Evolutionary conservation across 306 rosid species (phyloP).

Genomic region (apple (Malus domestica)): DNA sequence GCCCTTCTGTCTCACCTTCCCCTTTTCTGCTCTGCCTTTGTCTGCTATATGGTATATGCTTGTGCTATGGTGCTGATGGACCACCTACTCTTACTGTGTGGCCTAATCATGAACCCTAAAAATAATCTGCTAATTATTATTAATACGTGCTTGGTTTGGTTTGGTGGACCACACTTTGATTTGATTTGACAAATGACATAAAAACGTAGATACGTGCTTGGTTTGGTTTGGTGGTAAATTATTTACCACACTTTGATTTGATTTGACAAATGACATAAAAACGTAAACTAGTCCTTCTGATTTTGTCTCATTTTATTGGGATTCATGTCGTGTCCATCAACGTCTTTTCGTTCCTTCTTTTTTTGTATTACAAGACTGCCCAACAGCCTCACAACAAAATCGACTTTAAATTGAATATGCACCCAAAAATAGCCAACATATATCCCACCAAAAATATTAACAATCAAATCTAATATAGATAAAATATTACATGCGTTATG

Average conservation of each 20-base stretch:
- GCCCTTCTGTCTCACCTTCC: background rate
- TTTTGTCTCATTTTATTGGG: background rate
- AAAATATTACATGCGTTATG: background rate
- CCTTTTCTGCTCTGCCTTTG: background rate
- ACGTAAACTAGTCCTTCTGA: background rate
- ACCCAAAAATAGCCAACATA: background rate
- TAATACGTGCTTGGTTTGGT: background rate
- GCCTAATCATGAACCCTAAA: background rate
- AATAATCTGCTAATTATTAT: background rate
- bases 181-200: constrained; percentile 8
- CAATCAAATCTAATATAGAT: background rate
- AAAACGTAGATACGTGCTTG: background rate
- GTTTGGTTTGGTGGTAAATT: background rate
- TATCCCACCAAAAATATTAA: background rate
- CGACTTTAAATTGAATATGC: background rate
- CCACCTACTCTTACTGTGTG: background rate
- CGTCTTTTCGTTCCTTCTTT: background rate
- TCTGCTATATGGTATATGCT: background rate
- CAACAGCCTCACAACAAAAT: background rate
- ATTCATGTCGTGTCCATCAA: constrained; percentile 10
- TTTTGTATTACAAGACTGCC: background rate
- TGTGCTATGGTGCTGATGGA: background rate
- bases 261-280: constrained; percentile 2
- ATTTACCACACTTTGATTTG: background rate
- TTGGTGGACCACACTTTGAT: background rate